Conservation (phyloP, 2,329 filamentous ascomycete species). For the Teratosphaeriaceae sp. region DNA sequence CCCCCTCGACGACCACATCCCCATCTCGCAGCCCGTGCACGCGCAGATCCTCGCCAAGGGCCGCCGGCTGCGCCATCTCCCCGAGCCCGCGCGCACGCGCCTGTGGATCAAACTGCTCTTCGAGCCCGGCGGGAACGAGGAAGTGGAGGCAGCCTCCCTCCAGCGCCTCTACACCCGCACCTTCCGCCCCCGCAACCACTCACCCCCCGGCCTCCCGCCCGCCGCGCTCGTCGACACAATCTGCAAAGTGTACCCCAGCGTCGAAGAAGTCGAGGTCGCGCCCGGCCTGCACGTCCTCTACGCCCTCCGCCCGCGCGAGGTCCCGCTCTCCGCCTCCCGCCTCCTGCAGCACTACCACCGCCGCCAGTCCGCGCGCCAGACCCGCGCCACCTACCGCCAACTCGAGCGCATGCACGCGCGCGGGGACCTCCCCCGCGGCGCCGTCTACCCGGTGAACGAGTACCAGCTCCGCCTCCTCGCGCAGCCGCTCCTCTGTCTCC, state of each 20-base stretch:
- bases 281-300: background rate
- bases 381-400: background rate
- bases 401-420: background rate
- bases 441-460: background rate
- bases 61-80: background rate
- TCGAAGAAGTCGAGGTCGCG: conserved; percentile 1
- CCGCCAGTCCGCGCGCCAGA: background rate
- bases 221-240: background rate
- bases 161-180: conserved; percentile 1
- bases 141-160: background rate
- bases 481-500: background rate
- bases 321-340: background rate
- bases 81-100: conserved; percentile 3
- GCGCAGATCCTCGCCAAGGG: background rate
- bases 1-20: background rate
- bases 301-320: background rate
- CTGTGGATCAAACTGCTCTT: conserved; percentile 5
- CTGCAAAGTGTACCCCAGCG: background rate
- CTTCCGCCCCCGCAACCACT: background rate
- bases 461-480: background rate
- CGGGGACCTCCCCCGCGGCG: background rate
- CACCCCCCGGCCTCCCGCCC: background rate
- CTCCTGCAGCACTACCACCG: background rate
- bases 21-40: background rate
- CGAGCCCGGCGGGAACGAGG: background rate